These are phyloP conservation scores for Boletus insuetus DNA, from an alignment of 768 basidiomycete species.

Conservation along the genomic window DNA sequence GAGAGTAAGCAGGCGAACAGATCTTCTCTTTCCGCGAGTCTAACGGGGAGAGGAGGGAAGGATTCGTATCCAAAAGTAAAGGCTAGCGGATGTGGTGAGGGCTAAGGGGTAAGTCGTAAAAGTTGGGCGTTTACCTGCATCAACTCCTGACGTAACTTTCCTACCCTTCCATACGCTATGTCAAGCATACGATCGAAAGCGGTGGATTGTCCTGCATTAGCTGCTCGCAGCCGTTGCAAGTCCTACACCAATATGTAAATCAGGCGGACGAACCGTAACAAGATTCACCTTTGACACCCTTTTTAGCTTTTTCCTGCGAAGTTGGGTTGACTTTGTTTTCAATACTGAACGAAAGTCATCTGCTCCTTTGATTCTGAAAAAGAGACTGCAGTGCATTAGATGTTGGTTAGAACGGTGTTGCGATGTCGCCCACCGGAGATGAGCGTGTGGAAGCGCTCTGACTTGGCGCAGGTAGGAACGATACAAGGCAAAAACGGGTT, in stretches of 20 bases:
- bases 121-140: conserved; percentile 48
- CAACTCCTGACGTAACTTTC: conserved; percentile 66
- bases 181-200: conserved; percentile 61
- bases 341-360: conserved; percentile 57
- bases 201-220: conserved; percentile 47
- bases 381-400: conserved; percentile 43
- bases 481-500: conserved; percentile 36
- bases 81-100: conserved; percentile 41
- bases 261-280: neutral
- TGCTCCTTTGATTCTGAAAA: conserved; percentile 57
- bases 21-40: conserved; percentile 52
- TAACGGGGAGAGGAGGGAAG: conserved; percentile 39
- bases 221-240: conserved; percentile 48
- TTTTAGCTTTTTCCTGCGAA: conserved; percentile 43
- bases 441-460: conserved; percentile 41
- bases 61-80: conserved; percentile 46
- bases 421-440: conserved; percentile 41
- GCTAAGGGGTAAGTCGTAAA: neutral
- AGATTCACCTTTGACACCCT: conserved; percentile 48
- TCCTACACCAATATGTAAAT: conserved; percentile 38
- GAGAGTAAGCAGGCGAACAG: conserved; percentile 63
- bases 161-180: conserved; percentile 73
- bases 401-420: neutral
- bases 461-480: conserved; percentile 41
- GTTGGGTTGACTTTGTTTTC: conserved; percentile 28